These are phyloP conservation scores for Orbilia quercus DNA, from an alignment of 2,329 filamentous ascomycete species.

Conservation along the genomic window DNA sequence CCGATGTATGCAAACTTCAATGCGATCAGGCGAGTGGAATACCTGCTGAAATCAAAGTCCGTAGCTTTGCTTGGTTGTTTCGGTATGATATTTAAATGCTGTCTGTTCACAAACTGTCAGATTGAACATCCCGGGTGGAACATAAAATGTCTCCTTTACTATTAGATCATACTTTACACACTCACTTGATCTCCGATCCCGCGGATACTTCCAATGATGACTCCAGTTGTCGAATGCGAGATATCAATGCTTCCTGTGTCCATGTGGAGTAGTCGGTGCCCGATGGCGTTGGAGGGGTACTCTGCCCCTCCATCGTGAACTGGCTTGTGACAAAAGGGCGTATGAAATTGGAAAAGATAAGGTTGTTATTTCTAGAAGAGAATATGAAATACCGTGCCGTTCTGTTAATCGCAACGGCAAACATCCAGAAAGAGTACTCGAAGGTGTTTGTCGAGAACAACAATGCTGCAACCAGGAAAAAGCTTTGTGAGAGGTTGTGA, in stretches of 20 bases:
- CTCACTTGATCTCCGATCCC: constrained; percentile 49
- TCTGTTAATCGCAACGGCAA: constrained; percentile 22
- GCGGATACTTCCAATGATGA: constrained; percentile 12
- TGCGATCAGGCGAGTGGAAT: constrained; percentile 84
- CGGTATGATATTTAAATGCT: constrained; percentile 7
- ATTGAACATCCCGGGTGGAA: background rate
- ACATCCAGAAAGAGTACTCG: constrained; percentile 13
- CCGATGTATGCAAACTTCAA: constrained; percentile 95
- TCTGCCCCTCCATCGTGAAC: constrained; percentile 23
- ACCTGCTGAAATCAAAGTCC: constrained; percentile 80
- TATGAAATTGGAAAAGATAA: constrained; percentile 4
- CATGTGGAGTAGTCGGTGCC: constrained; percentile 40
- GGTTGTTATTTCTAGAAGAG: background rate
- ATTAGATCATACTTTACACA: constrained; percentile 51
- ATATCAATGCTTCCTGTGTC: constrained; percentile 49
- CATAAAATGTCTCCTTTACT: background rate
- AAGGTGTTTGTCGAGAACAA: background rate
- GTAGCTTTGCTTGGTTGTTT: constrained; percentile 13
- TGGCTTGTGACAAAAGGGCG: constrained; percentile 4
- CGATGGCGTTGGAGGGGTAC: background rate
- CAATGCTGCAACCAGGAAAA: background rate
- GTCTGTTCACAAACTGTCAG: background rate
- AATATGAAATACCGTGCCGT: constrained; percentile 4
- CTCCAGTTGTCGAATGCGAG: constrained; percentile 45
- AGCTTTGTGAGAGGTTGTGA: constrained; percentile 23